Base-by-base conservation (phyloP, 2,329 filamentous ascomycete genomes). In the Pseudocercospora pini-densiflorae region DNA sequence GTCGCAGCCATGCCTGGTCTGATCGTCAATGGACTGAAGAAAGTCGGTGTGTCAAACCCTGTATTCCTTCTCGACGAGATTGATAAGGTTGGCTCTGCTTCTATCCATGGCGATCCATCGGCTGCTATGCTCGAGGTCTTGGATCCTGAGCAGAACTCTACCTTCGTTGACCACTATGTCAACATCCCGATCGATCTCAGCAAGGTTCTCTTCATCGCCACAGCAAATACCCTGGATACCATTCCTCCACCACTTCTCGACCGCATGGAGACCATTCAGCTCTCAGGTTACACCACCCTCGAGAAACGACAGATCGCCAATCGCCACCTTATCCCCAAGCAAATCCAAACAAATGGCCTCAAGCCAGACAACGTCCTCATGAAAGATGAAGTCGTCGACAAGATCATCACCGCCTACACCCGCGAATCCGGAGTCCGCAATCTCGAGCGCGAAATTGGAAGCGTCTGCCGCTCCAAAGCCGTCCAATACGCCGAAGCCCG, bases 1-100 rank as follows among this genome's bases (percentile, higher is more conserved):
- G 95, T 99, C 65, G 95, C 95, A 23, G 95, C 95, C n/a, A 97
- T 99, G 94, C 95, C 95, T 9, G 95, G 95, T 62, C 84, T 98
- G 63, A 91, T 99, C 66, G 94, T 98, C 31, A 94, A 93, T 77
- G 95, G 94, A 0, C 79, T 99, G 63, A 94, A 95, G 81, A 99
- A 98, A 82, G 94, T 96, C 33, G 94, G 94, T 55, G 94, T 98
- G 21, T 89, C 93, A 2, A 99, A 99, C 76, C 95, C 95, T 0
- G 94, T 99, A 64, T 92, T 99, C 81, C 82, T 99, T 54, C 88
- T 99, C 12, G 95, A 99, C 76, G 95, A 99, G 82, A 97, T 99
- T 72, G 95, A 99, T 84, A 99, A 99, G 84, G 87, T 99, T 68
- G 93, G 94, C 69, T 89, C 90, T 66, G 89, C 92, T 40, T 98